A percentile compares a stretch with the other conserved stretches of the same genome.
Evolutionary conservation across 75 land plant species (phyloP).

Genomic region (Cupressus sempervirens): DNA sequence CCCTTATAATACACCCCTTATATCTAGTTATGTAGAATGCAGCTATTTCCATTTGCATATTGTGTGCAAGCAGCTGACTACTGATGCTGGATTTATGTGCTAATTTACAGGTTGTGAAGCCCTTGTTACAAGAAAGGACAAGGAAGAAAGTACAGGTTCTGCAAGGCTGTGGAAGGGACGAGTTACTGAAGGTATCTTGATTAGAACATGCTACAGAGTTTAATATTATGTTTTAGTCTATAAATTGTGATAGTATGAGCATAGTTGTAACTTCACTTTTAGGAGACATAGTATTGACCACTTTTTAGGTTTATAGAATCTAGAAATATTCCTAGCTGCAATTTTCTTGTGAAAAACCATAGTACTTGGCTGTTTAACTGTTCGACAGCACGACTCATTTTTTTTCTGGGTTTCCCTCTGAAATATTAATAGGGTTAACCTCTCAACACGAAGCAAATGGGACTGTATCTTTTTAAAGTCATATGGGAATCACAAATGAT

Average conservation of each 20-base stretch:
- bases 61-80: background rate
- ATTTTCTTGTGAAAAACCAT: background rate
- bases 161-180: conserved; percentile 64
- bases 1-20: too few species aligned
- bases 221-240: background rate
- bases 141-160: conserved; percentile 61
- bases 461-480: background rate
- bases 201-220: background rate
- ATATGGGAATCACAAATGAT: background rate
- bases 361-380: background rate
- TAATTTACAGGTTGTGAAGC: conserved; percentile 54
- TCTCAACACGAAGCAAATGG: background rate
- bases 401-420: background rate
- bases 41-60: background rate
- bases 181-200: conserved; percentile 61
- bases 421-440: background rate
- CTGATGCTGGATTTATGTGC: conserved; percentile 1
- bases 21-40: background rate
- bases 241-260: background rate
- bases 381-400: background rate
- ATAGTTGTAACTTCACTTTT: background rate
- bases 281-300: background rate
- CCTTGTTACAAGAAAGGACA: conserved; percentile 71
- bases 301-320: background rate
- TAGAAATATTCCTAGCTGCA: background rate